Base-by-base conservation (phyloP, 1,284 basidiomycete species). In the Tranzscheliella williamsii region DNA sequence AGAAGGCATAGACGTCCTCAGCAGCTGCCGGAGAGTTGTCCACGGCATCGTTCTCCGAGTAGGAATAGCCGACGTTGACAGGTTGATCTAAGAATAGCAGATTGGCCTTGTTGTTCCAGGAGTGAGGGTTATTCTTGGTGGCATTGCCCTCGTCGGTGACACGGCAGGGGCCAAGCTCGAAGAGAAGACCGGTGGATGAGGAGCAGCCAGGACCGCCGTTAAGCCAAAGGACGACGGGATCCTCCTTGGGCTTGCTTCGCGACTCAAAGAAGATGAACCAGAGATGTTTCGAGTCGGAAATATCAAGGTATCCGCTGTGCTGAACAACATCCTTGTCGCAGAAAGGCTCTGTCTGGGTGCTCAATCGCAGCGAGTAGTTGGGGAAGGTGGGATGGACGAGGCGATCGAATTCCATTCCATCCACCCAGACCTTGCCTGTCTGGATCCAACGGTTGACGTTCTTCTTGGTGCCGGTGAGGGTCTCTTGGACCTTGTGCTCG, bases 191-290 rank as follows among this genome's bases (percentile, higher is more conserved):
- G 29, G 67, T 69, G 38, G 65, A 66, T 17, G 70, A 72, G 24
- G 70, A 76, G 56, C 73, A 69, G 42, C 75, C 88, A 13, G 89
- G 88, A 5, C 89, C 89, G 36, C 90, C 91, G 70, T 91, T 92
- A 32, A 93, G 81, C 92, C 92, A 94, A 46, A 95, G 81, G 22
- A 91, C 83, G 4, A 95, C 81, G 9, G 91, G 91, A 16, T 88
- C 90, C 37, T 85, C 82, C 41, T 83, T 79, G 1, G 91, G 90
- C 21, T 85, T 82, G 51, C 79, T 82, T 32, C 91, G 83, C 2
- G 86, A 85, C 80, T 93, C 90, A 70, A 91, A 92, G 82, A 90
- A 89, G 22, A 88, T 90, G 80, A 90, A 91, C 84, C 90, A 91
- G 18, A 92, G 82, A 69, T 91, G 90, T 70, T 89, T 90, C 64